A percentile compares a stretch with the other conserved stretches of the same genome.
Evolutionary conservation across 2,329 filamentous ascomycete species (phyloP).

Genomic region (Chaetothyriales sp.): DNA sequence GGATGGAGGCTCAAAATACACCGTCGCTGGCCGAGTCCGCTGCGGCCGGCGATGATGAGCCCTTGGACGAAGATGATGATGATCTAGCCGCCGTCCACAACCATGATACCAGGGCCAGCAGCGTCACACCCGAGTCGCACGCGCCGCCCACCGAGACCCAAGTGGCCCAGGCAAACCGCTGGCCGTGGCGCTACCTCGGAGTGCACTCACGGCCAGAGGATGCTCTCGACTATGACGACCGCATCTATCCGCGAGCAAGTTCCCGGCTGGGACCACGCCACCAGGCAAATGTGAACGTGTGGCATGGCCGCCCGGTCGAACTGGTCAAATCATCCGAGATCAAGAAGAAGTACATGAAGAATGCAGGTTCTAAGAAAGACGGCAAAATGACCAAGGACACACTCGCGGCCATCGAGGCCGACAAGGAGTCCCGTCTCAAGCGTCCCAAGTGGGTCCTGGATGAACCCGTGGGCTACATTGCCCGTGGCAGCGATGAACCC

Average conservation of each 20-base stretch:
- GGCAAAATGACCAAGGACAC: conserved; percentile 66
- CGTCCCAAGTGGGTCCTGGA: conserved; percentile 90
- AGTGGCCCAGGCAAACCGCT: conserved; percentile 80
- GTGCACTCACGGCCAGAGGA: conserved; percentile 93
- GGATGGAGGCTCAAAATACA: conserved; percentile 76
- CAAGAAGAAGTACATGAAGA: conserved; percentile 58
- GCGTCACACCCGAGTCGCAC: conserved; percentile 34
- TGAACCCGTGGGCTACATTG: conserved; percentile 71
- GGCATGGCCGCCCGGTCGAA: conserved; percentile 76
- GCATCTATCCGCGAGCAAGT: conserved; percentile 89
- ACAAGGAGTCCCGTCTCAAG: conserved; percentile 62
- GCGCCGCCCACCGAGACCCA: conserved; percentile 64
- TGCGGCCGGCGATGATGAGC: conserved; percentile 47
- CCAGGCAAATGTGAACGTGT: conserved; percentile 70
- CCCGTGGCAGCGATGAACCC: conserved; percentile 64
- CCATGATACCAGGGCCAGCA: conserved; percentile 19
- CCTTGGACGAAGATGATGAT: conserved; percentile 51
- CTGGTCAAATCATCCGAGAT: conserved; percentile 77
- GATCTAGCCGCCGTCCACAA: conserved; percentile 45
- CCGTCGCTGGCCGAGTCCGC: conserved; percentile 47
- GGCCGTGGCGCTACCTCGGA: conserved; percentile 90
- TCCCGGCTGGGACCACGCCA: conserved; percentile 82
- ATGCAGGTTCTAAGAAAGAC: conserved; percentile 53
- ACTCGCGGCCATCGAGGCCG: conserved; percentile 62
- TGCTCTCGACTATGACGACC: conserved; percentile 88